Evolutionary conservation across 2,329 filamentous ascomycete species (phyloP).

Genomic region (Chaetomiaceae sp.): DNA sequence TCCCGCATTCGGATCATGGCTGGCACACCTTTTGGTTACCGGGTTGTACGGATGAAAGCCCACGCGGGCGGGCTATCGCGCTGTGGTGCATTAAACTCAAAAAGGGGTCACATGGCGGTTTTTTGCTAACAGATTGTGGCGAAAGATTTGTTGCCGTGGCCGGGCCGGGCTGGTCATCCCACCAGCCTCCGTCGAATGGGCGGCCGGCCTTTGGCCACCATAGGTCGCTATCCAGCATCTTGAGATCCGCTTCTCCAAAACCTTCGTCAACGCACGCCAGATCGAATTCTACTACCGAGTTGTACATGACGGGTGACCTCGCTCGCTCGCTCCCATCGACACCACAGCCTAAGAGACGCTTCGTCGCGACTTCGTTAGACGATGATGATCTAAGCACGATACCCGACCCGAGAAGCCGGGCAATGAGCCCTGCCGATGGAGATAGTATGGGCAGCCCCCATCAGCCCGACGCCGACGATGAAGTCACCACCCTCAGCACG

Average conservation of each 20-base stretch:
- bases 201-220: slow-evolving; percentile 43
- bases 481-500: slow-evolving; percentile 86
- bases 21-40: neutral
- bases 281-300: slow-evolving; percentile 35
- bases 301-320: slow-evolving; percentile 20
- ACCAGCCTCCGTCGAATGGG: slow-evolving; percentile 19
- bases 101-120: slow-evolving; percentile 20
- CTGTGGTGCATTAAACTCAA: neutral
- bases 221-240: slow-evolving; percentile 51
- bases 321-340: slow-evolving; percentile 16
- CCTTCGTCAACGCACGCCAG: slow-evolving; percentile 37
- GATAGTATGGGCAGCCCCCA: slow-evolving; percentile 34
- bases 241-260: slow-evolving; percentile 41
- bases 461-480: slow-evolving; percentile 58
- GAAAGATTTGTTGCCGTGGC: slow-evolving; percentile 28
- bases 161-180: slow-evolving; percentile 26
- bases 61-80: slow-evolving; percentile 3
- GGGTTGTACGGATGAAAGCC: neutral
- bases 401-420: slow-evolving; percentile 57
- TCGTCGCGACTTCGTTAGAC: slow-evolving; percentile 35
- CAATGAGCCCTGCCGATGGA: slow-evolving; percentile 43
- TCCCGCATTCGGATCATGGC: neutral
- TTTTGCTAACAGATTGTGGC: slow-evolving; percentile 25
- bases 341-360: slow-evolving; percentile 20
- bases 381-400: slow-evolving; percentile 64